These are phyloP conservation scores for Meredithiella fracta DNA, from an alignment of 2,329 filamentous ascomycete species.

Conservation along the genomic window DNA sequence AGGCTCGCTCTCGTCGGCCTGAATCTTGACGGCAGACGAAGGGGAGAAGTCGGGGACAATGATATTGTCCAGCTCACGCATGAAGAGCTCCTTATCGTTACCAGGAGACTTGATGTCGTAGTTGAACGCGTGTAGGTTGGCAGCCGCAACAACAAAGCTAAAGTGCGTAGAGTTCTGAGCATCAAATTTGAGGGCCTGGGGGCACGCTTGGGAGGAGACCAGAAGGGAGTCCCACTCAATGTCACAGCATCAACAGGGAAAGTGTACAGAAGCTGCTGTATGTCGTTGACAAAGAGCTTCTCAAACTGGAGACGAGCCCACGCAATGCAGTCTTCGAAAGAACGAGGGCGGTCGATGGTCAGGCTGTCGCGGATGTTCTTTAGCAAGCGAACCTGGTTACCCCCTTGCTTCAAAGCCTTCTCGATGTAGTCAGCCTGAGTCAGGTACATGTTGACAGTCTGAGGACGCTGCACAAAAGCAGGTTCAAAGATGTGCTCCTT, in stretches of 20 bases:
- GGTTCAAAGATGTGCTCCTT: slow-evolving; percentile 83
- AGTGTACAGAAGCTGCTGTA: slow-evolving; percentile 88
- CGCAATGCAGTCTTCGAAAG: slow-evolving; percentile 88
- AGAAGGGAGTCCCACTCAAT: slow-evolving; percentile 79
- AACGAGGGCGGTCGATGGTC: slow-evolving; percentile 78
- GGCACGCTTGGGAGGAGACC: slow-evolving; percentile 95
- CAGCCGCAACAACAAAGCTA: slow-evolving; percentile 70
- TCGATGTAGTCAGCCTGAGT: slow-evolving; percentile 83
- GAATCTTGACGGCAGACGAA: slow-evolving; percentile 83
- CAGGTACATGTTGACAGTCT: slow-evolving; percentile 87
- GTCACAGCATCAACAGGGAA: slow-evolving; percentile 91
- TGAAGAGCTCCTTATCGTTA: slow-evolving; percentile 52
- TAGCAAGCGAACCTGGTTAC: slow-evolving; percentile 84
- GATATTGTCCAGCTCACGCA: slow-evolving; percentile 72
- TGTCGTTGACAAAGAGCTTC: slow-evolving; percentile 91
- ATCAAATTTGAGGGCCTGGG: slow-evolving; percentile 82
- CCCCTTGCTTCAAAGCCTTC: slow-evolving; percentile 74
- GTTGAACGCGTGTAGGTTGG: slow-evolving; percentile 93
- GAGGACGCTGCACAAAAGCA: slow-evolving; percentile 81
- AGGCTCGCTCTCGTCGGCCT: slow-evolving; percentile 86
- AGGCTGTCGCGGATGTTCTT: slow-evolving; percentile 82
- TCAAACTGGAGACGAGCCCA: slow-evolving; percentile 93
- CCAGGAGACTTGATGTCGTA: slow-evolving; percentile 85
- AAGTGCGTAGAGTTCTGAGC: slow-evolving; percentile 71
- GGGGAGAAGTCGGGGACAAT: slow-evolving; percentile 92